Evolutionary conservation across 345 rosid genomes (phyloP).

Genomic region (Hypericum perforatum): DNA sequence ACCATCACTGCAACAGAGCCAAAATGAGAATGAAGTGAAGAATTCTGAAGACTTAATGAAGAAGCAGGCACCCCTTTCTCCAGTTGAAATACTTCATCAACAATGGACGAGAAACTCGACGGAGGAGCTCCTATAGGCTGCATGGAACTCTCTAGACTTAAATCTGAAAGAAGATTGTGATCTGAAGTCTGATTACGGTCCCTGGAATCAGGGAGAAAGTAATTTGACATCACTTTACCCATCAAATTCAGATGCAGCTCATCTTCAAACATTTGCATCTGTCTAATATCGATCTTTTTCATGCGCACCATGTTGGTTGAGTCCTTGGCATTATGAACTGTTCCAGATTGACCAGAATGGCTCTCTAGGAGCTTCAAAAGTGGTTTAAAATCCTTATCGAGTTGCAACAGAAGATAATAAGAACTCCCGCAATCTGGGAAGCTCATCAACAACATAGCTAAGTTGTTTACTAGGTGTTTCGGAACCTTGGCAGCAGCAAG

Average conservation of each 20-base stretch:
- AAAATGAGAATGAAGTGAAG: constrained; percentile 42
- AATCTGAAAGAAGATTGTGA: constrained; percentile 43
- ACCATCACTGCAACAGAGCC: constrained; percentile 36
- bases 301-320: constrained; percentile 45
- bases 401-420: constrained; percentile 77
- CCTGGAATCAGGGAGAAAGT: constrained; percentile 38
- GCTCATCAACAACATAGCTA: constrained; percentile 64
- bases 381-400: constrained; percentile 88
- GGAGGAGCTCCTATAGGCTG: constrained; percentile 41
- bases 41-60: constrained; percentile 35
- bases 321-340: constrained; percentile 43
- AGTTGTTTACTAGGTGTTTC: constrained; percentile 47
- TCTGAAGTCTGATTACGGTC: constrained; percentile 41
- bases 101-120: constrained; percentile 67
- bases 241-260: constrained; percentile 59
- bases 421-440: constrained; percentile 84
- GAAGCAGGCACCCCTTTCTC: constrained; percentile 54
- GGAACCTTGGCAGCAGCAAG: constrained; percentile 62
- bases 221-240: constrained; percentile 40
- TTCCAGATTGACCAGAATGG: constrained; percentile 43
- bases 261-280: constrained; percentile 82
- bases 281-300: constrained; percentile 64
- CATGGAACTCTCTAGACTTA: constrained; percentile 41
- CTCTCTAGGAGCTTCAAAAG: constrained; percentile 68
- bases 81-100: constrained; percentile 90